Evolutionary conservation across 176 grass and related monocot genomes (phyloP).

Genomic region (Oryza nivara): DNA sequence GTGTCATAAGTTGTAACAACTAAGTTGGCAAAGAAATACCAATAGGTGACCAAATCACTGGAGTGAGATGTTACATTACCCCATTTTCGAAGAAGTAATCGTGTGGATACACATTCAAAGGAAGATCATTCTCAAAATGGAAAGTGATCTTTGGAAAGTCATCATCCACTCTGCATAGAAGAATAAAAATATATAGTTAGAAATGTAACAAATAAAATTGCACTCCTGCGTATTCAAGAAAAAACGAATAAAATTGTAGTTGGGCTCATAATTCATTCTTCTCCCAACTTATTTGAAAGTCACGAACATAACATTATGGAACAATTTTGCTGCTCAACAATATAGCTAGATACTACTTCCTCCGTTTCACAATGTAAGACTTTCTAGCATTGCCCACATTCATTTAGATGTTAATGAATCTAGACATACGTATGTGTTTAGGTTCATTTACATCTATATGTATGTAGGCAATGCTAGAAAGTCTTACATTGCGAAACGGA

Average conservation of each 20-base stretch:
- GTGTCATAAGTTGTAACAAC: not conserved
- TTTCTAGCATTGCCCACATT: too few species aligned
- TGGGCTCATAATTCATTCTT: constrained; percentile 17
- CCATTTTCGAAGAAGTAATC: constrained; percentile 95
- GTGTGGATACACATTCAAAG: constrained; percentile 88
- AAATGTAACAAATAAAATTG: constrained; percentile 22
- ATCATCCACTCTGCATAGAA: constrained; percentile 82
- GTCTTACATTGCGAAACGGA: too few species aligned
- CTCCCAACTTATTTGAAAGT: constrained; percentile 33
- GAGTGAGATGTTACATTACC: constrained; percentile 59
- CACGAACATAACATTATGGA: not conserved
- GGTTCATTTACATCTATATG: too few species aligned
- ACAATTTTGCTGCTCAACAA: constrained; percentile 14
- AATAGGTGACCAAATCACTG: constrained; percentile 19
- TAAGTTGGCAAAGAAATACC: constrained; percentile 5
- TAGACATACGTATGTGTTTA: too few species aligned
- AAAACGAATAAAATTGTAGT: not conserved
- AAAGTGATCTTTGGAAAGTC: constrained; percentile 80
- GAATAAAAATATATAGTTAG: constrained; percentile 43
- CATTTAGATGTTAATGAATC: too few species aligned
- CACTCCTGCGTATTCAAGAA: too few species aligned
- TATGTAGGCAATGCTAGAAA: too few species aligned
- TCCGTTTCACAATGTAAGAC: too few species aligned
- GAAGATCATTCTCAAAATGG: constrained; percentile 80
- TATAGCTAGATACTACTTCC: constrained; percentile 10